phyloP scores from a whole-genome alignment of 139 green algal species.

The Marvania coccoides region DNA sequence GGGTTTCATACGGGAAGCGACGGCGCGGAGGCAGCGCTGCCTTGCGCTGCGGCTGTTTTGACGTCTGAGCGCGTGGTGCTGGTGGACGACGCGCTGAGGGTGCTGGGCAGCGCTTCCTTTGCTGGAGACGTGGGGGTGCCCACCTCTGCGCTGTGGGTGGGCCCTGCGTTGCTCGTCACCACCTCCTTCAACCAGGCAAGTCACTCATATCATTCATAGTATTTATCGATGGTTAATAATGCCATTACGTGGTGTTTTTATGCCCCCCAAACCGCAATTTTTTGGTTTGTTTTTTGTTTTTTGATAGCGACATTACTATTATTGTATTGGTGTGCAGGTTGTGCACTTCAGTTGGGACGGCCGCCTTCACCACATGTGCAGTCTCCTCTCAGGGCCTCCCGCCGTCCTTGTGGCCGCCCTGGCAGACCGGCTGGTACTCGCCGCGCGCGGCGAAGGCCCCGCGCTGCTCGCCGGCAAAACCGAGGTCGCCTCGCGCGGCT shows the following conservation, averaged over 20 bases:
- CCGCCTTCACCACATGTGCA: constrained; percentile 22
- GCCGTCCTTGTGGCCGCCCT: constrained; percentile 32
- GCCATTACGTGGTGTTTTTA: too few relatives aligned
- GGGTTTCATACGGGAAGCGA: constrained; percentile 14
- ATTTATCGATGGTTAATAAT: too few relatives aligned
- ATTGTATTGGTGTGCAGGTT: constrained; percentile 35
- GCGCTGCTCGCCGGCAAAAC: neutral
- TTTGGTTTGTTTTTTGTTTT: too few relatives aligned
- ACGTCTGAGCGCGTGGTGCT: constrained; percentile 35
- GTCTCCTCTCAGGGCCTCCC: constrained; percentile 14
- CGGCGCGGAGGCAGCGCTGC: neutral
- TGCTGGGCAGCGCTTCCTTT: constrained; percentile 11
- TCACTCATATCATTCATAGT: too few relatives aligned
- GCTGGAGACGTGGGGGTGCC: neutral
- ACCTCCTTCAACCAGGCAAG: constrained; percentile 26
- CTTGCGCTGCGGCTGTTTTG: constrained; percentile 23
- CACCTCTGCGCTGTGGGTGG: constrained; percentile 37
- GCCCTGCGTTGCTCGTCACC: constrained; percentile 37
- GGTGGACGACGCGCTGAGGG: constrained; percentile 19
- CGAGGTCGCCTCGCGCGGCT: constrained; percentile 19
- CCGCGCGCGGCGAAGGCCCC: neutral
- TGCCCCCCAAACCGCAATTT: too few relatives aligned
- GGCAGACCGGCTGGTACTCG: constrained; percentile 41
- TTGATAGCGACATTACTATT: too few relatives aligned
- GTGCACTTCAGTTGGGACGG: constrained; percentile 37